Evolutionary conservation across 768 basidiomycete genomes (phyloP).

Genomic region (Chalciporus chontae): DNA sequence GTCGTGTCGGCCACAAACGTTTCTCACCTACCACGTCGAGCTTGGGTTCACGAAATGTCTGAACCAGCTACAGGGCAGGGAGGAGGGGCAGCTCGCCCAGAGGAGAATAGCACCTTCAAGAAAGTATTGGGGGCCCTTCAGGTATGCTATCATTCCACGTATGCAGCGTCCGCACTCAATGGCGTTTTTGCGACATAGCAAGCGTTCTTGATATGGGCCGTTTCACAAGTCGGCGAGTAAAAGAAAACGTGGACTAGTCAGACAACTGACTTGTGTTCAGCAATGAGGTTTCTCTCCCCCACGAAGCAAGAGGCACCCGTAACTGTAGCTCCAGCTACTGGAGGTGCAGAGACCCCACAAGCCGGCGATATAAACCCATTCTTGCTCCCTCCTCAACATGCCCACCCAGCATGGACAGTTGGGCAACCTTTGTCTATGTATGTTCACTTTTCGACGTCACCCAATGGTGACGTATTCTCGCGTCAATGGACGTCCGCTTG

Average conservation of each 20-base stretch:
- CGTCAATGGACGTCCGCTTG: constrained; percentile 49
- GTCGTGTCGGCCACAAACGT: background rate
- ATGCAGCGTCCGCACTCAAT: constrained; percentile 3
- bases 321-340: constrained; percentile 25
- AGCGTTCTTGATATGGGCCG: constrained; percentile 62
- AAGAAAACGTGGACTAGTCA: background rate
- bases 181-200: constrained; percentile 42
- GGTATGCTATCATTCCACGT: constrained; percentile 29
- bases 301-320: constrained; percentile 33
- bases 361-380: constrained; percentile 40
- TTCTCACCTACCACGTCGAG: constrained; percentile 3
- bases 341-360: constrained; percentile 9
- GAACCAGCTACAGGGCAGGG: constrained; percentile 23
- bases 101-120: constrained; percentile 35
- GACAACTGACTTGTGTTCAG: constrained; percentile 28
- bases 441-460: constrained; percentile 68
- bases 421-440: constrained; percentile 65
- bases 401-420: constrained; percentile 55
- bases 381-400: constrained; percentile 52
- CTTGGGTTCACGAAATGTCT: constrained; percentile 17
- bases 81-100: constrained; percentile 17
- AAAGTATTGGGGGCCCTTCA: constrained; percentile 40
- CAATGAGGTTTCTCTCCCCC: constrained; percentile 41
- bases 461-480: constrained; percentile 56
- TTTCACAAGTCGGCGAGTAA: constrained; percentile 60